Evolutionary conservation across 2,329 filamentous ascomycete species (phyloP).

Genomic region (Trichoderma atroviride): DNA sequence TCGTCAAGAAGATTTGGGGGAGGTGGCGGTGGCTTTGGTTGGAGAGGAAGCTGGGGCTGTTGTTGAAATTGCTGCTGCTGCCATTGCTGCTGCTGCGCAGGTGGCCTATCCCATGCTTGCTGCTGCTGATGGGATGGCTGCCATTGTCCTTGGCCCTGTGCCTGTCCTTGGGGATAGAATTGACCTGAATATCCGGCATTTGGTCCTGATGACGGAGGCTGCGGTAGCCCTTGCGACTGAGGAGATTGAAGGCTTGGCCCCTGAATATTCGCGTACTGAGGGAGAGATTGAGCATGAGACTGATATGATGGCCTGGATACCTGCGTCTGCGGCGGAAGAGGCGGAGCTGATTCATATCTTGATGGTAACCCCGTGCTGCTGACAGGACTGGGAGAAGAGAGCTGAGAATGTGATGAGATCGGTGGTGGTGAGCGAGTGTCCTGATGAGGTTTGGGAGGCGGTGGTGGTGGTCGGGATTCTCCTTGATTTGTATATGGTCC

Average conservation of each 20-base stretch:
- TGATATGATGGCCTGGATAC: conserved; percentile 7
- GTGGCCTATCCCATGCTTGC: conserved; percentile 33
- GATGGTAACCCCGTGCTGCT: conserved; percentile 36
- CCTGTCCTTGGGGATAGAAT: conserved; percentile 34
- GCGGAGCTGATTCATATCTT: conserved; percentile 53
- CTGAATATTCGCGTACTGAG: conserved; percentile 5
- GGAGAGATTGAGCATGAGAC: conserved; percentile 3
- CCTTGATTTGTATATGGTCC: conserved; percentile 40
- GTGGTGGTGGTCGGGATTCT: conserved; percentile 53
- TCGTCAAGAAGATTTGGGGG: conserved; percentile 60
- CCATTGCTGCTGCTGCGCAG: conserved; percentile 28
- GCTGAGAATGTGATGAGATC: conserved; percentile 37
- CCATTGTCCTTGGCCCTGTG: conserved; percentile 35
- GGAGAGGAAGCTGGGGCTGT: conserved; percentile 14
- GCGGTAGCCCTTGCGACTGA: conserved; percentile 8
- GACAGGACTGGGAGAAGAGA: conserved; percentile 28
- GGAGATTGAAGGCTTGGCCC: neutral
- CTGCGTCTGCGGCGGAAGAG: conserved; percentile 44
- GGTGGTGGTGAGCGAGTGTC: conserved; percentile 32
- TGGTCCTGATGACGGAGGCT: neutral
- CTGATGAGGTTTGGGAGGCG: conserved; percentile 47
- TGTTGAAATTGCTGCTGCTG: conserved; percentile 17
- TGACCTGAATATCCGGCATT: conserved; percentile 15
- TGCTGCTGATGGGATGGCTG: conserved; percentile 29
- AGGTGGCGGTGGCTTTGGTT: conserved; percentile 28